These are phyloP conservation scores for Penicillium sp. DNA, from an alignment of 2,329 filamentous ascomycete genomes.

Conservation along the genomic window DNA sequence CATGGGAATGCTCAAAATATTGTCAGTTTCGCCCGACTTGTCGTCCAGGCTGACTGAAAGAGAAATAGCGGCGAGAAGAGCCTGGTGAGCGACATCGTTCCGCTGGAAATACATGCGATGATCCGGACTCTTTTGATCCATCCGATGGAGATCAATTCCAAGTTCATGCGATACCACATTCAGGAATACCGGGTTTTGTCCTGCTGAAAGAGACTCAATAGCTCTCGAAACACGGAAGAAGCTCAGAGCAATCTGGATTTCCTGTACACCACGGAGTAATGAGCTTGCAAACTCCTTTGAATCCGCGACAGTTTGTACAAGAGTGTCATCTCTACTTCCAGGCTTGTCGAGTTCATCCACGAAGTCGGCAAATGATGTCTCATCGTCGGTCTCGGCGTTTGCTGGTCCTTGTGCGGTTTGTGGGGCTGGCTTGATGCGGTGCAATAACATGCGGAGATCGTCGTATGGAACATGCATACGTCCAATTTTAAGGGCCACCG, in stretches of 20 bases:
- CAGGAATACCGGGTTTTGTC: slow-evolving; percentile 70
- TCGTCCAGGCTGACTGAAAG: slow-evolving; percentile 91
- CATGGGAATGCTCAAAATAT: slow-evolving; percentile 93
- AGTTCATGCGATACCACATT: slow-evolving; percentile 96
- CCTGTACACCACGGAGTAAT: slow-evolving; percentile 86
- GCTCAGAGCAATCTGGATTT: slow-evolving; percentile 92
- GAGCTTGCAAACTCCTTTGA: slow-evolving; percentile 91
- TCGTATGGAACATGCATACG: slow-evolving; percentile 88
- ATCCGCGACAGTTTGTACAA: slow-evolving; percentile 83
- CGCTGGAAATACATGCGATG: slow-evolving; percentile 98
- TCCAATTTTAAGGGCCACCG: slow-evolving; percentile 86
- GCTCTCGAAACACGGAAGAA: slow-evolving; percentile 84
- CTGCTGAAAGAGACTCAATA: slow-evolving; percentile 65
- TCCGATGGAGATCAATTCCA: slow-evolving; percentile 83
- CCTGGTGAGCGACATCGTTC: slow-evolving; percentile 91
- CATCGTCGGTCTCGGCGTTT: slow-evolving; percentile 50
- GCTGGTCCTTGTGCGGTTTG: slow-evolving; percentile 35
- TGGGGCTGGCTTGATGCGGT: slow-evolving; percentile 36
- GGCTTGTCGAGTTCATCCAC: slow-evolving; percentile 70
- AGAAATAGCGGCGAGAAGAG: slow-evolving; percentile 84
- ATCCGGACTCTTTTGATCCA: slow-evolving; percentile 88
- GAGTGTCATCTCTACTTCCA: slow-evolving; percentile 63
- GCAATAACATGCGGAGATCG: slow-evolving; percentile 61
- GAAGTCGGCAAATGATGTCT: slow-evolving; percentile 69
- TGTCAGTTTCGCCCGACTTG: slow-evolving; percentile 78